phyloP scores from a whole-genome alignment of 176 grass and related monocot genomes.

The Saccharum spontaneum region DNA sequence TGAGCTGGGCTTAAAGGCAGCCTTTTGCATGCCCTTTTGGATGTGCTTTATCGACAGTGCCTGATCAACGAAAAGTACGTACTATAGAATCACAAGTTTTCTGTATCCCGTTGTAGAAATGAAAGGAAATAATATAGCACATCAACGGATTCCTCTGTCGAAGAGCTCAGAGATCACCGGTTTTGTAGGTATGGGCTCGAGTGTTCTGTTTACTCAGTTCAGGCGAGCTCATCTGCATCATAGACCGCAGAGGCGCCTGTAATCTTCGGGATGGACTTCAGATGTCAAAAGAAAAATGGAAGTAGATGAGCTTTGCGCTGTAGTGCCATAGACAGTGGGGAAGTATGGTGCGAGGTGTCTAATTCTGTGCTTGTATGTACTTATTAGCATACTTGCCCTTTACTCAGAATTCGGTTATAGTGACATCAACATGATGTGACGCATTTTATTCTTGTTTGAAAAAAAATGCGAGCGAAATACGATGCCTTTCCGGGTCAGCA shows the following conservation, averaged over 20 bases:
- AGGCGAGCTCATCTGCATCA: background rate
- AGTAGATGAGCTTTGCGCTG: background rate
- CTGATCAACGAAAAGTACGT: background rate
- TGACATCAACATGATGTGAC: too few species aligned
- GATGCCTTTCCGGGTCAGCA: too few species aligned
- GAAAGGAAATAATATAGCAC: background rate
- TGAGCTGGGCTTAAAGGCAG: background rate
- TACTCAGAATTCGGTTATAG: too few species aligned
- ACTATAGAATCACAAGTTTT: background rate
- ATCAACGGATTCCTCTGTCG: background rate
- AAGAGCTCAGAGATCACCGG: background rate
- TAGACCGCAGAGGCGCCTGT: background rate
- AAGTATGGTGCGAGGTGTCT: too few species aligned
- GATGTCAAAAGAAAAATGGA: background rate
- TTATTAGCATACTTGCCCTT: too few species aligned
- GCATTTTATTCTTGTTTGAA: too few species aligned
- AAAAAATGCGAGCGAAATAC: too few species aligned
- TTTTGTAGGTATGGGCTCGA: background rate
- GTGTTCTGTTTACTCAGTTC: background rate
- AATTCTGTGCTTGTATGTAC: background rate
- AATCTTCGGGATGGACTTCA: background rate
- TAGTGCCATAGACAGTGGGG: background rate
- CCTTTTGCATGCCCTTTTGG: background rate
- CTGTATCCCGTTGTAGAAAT: constrained; percentile 6
- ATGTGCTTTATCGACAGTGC: background rate